phyloP scores from a whole-genome alignment of 495 filamentous ascomycete species.

The Penicillium lagena region DNA sequence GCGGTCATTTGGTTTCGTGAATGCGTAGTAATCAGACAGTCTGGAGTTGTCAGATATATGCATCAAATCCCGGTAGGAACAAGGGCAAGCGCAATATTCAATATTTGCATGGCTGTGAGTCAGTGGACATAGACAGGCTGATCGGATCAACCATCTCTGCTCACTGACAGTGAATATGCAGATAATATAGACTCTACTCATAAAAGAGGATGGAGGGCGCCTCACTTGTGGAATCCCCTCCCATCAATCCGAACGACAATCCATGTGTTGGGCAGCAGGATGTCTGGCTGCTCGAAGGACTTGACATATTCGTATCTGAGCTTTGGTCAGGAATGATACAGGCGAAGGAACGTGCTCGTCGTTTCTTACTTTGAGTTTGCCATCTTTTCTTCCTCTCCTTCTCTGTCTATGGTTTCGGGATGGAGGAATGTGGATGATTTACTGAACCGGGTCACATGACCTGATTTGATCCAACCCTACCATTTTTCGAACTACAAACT shows the following conservation, averaged over 20 bases:
- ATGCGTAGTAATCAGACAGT: conserved; percentile 73
- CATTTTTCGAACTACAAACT: too few species aligned
- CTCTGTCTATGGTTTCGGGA: conserved; percentile 2
- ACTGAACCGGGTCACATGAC: too few species aligned
- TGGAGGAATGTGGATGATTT: too few species aligned
- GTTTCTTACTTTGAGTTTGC: conserved; percentile 57
- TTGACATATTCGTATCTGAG: conserved; percentile 88
- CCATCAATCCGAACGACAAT: conserved; percentile 91
- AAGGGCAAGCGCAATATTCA: too few species aligned
- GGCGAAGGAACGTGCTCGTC: neutral
- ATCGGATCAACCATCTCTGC: neutral
- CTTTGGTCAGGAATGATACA: conserved; percentile 3
- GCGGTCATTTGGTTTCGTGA: conserved; percentile 87
- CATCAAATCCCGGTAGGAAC: too few species aligned
- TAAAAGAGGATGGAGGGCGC: neutral
- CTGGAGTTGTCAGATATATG: conserved; percentile 29
- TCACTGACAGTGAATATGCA: neutral
- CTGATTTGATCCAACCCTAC: too few species aligned
- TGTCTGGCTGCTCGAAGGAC: conserved; percentile 74
- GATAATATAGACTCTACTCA: neutral
- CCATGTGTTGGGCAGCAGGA: conserved; percentile 84
- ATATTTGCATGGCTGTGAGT: too few species aligned
- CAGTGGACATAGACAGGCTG: neutral
- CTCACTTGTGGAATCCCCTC: conserved; percentile 82
- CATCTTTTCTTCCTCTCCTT: conserved; percentile 29